A percentile compares a stretch with the other conserved stretches of the same genome.
Conservation (phyloP, 345 rosid genomes). For the Salix brachista region DNA sequence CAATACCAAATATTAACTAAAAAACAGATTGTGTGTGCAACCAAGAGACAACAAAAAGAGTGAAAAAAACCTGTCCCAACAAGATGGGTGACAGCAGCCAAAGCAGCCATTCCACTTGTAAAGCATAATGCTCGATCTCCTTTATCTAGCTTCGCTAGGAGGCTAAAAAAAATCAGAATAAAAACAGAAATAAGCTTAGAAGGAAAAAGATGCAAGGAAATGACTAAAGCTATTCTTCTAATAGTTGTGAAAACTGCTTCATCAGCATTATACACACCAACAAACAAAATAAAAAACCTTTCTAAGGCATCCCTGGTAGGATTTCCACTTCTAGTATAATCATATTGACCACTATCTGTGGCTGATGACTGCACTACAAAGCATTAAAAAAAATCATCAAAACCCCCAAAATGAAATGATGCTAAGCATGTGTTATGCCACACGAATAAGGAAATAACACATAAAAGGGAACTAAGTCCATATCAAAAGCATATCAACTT, state of each 20-base stretch:
- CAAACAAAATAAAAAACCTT: constrained; percentile 41
- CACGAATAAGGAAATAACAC: background rate
- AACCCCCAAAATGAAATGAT: background rate
- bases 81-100: constrained; percentile 73
- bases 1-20: background rate
- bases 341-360: constrained; percentile 70
- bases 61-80: constrained; percentile 51
- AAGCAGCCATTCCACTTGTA: constrained; percentile 99
- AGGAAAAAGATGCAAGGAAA: background rate
- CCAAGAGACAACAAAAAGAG: background rate
- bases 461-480: background rate
- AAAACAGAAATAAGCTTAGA: background rate
- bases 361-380: constrained; percentile 67
- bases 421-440: background rate
- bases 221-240: background rate
- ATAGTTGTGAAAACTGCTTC: constrained; percentile 8
- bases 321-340: constrained; percentile 97
- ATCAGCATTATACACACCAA: background rate
- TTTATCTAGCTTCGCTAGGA: constrained; percentile 89
- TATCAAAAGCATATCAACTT: background rate
- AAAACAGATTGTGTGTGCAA: background rate
- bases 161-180: constrained; percentile 36
- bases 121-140: constrained; percentile 96
- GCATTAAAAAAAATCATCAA: background rate
- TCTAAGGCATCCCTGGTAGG: constrained; percentile 86